phyloP scores from a whole-genome alignment of 345 rosid genomes.

The Arabis alpina region DNA sequence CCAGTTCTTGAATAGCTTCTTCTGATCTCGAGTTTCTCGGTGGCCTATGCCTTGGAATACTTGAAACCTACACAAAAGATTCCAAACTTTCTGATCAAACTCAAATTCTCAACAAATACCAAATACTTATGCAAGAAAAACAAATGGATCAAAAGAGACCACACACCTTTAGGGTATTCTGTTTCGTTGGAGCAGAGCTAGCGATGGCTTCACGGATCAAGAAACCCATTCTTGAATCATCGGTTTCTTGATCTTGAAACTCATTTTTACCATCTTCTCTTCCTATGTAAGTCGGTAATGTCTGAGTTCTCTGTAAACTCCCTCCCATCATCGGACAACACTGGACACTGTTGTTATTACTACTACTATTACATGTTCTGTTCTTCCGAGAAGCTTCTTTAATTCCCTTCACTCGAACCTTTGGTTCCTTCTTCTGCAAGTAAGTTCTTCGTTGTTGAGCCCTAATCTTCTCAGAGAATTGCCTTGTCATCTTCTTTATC shows the following conservation, averaged over 20 bases:
- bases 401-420: constrained; percentile 33
- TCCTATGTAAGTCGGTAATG: constrained; percentile 54
- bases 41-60: constrained; percentile 49
- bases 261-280: constrained; percentile 43
- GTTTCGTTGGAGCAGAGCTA: constrained; percentile 38
- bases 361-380: constrained; percentile 19
- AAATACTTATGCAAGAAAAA: not conserved
- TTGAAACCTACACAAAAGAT: constrained; percentile 27
- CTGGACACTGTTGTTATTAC: constrained; percentile 16
- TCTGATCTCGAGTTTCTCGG: constrained; percentile 53
- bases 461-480: constrained; percentile 50
- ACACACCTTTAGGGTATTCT: constrained; percentile 30
- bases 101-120: not conserved
- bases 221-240: constrained; percentile 57
- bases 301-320: constrained; percentile 53
- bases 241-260: constrained; percentile 51
- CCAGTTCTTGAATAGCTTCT: constrained; percentile 34
- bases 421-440: constrained; percentile 37
- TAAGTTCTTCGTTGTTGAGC: constrained; percentile 40
- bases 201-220: constrained; percentile 55
- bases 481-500: constrained; percentile 42
- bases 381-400: constrained; percentile 12
- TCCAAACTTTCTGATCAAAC: not conserved
- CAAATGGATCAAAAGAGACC: not conserved
- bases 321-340: constrained; percentile 33